phyloP scores from a whole-genome alignment of 768 basidiomycete species.

The Mycena crocata region DNA sequence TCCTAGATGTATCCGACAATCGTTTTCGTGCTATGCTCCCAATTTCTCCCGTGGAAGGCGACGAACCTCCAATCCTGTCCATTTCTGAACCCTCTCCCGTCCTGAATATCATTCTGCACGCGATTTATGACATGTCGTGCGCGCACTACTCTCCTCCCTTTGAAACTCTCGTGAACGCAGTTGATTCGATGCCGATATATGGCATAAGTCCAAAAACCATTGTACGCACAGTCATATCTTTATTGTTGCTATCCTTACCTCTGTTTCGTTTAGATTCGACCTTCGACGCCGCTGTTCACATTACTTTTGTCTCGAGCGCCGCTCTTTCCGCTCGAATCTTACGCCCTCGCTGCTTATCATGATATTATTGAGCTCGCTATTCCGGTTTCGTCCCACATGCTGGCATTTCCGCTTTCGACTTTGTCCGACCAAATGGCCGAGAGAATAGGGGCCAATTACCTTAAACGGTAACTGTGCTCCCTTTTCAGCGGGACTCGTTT shows the following conservation, averaged over 20 bases:
- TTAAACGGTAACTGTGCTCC: slow-evolving; percentile 65
- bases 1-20: slow-evolving; percentile 72
- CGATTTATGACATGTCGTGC: slow-evolving; percentile 77
- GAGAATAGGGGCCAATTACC: slow-evolving; percentile 78
- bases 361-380: slow-evolving; percentile 82
- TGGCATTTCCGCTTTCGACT: slow-evolving; percentile 73
- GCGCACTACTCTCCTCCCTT: slow-evolving; percentile 81
- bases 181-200: slow-evolving; percentile 67
- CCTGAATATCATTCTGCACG: slow-evolving; percentile 79
- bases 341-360: slow-evolving; percentile 73
- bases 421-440: slow-evolving; percentile 78
- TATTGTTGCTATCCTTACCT: no score
- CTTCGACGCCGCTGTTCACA: slow-evolving; percentile 64
- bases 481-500: background rate
- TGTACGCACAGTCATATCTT: background rate
- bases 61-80: slow-evolving; percentile 62
- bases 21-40: slow-evolving; percentile 70
- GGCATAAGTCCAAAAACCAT: slow-evolving; percentile 62
- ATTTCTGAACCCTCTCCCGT: slow-evolving; percentile 69
- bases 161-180: slow-evolving; percentile 64
- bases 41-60: slow-evolving; percentile 45
- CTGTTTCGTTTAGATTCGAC: slow-evolving; percentile 47
- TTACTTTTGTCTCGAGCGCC: slow-evolving; percentile 76
- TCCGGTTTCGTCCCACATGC: slow-evolving; percentile 76
- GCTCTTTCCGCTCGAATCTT: slow-evolving; percentile 74